Evolutionary conservation across 2,329 filamentous ascomycete species (phyloP).

Genomic region (Stachybotrys chlorohalonatus): DNA sequence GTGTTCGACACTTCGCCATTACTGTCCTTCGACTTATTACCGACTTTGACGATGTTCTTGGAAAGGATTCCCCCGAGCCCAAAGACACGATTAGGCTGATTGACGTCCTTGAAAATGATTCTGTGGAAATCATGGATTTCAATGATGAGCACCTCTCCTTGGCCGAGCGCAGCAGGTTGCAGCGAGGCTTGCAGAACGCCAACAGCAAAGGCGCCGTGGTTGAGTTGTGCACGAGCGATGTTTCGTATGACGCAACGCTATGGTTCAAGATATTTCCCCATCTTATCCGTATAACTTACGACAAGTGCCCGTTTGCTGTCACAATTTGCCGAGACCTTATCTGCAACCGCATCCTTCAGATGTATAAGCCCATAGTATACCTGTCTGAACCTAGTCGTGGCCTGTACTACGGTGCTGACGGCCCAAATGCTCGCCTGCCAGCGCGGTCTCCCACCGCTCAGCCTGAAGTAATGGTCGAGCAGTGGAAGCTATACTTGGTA

Average conservation of each 20-base stretch:
- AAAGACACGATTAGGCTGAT: slow-evolving; percentile 69
- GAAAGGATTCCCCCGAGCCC: slow-evolving; percentile 51
- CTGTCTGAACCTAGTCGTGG: slow-evolving; percentile 67
- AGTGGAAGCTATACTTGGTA: slow-evolving; percentile 96
- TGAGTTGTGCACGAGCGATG: slow-evolving; percentile 90
- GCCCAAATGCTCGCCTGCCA: slow-evolving; percentile 41
- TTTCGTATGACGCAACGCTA: slow-evolving; percentile 85
- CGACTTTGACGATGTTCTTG: slow-evolving; percentile 85
- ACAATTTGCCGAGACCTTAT: slow-evolving; percentile 86
- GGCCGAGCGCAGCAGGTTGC: slow-evolving; percentile 83
- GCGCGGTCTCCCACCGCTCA: slow-evolving; percentile 58
- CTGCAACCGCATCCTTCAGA: slow-evolving; percentile 84
- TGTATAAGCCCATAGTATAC: slow-evolving; percentile 76
- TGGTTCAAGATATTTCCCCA: slow-evolving; percentile 99
- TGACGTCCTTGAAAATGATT: slow-evolving; percentile 83
- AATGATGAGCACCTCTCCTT: slow-evolving; percentile 87
- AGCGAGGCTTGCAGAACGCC: slow-evolving; percentile 79
- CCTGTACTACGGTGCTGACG: slow-evolving; percentile 52
- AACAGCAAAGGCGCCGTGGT: slow-evolving; percentile 80
- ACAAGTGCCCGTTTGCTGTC: slow-evolving; percentile 85
- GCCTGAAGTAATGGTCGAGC: slow-evolving; percentile 83
- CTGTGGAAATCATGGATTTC: slow-evolving; percentile 79
- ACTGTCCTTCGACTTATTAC: slow-evolving; percentile 86
- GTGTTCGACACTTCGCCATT: slow-evolving; percentile 83
- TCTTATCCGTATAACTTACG: slow-evolving; percentile 79